Evolutionary conservation across 495 filamentous ascomycete genomes (phyloP), one percentile per base, ranked within the genome.

Genomic region (Penicillium soppii): DNA sequence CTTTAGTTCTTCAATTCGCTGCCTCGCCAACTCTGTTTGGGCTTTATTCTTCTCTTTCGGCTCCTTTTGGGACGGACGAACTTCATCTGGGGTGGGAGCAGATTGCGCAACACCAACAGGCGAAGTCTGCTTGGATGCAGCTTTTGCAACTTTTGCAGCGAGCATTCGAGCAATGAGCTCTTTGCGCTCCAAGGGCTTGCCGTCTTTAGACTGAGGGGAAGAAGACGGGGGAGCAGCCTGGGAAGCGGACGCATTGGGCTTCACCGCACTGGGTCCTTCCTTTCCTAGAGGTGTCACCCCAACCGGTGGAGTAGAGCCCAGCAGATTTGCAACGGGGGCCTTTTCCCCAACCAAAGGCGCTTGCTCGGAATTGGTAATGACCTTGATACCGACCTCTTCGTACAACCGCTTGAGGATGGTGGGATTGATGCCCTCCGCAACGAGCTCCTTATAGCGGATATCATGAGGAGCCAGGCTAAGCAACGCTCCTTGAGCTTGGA

Each of bases 91-190:
- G 40, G 22, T 10, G 35, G 16, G 30, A 4, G 41, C 33, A 0
- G 48, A 47, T 23, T 53, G 59, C 6, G 57, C 48, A 16, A 30
- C 48, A n/a, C 41, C 45, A 38, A 54, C 41, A 50, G 53, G 51
- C n/a, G 62, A 39, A 48, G 65, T 39, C 37, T 45, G 50, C 20
- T 45, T 56, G 8, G 65, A 43, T 4, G 56, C 23, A 39, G 60
- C 50, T 16, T 62, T 68, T 35, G 71, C 71, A 54, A 74, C 73
- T 52, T 78, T 80, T 1, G 70, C 85, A 32, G 89, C 87, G 41
- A 89, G 75, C 61, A 90, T 82, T 36, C 82, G 79, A 15, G 88
- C 87, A 58, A 89, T 89, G 33, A 88, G 79, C 52, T 90, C 87
- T 54, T 90, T 90, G 23, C 88, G 78, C 56, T 89, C 86, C 58